A percentile compares a stretch with the other conserved stretches of the same genome.
phyloP scores from a whole-genome alignment of 1,284 basidiomycete species.

The Leccinum griseonigrum region DNA sequence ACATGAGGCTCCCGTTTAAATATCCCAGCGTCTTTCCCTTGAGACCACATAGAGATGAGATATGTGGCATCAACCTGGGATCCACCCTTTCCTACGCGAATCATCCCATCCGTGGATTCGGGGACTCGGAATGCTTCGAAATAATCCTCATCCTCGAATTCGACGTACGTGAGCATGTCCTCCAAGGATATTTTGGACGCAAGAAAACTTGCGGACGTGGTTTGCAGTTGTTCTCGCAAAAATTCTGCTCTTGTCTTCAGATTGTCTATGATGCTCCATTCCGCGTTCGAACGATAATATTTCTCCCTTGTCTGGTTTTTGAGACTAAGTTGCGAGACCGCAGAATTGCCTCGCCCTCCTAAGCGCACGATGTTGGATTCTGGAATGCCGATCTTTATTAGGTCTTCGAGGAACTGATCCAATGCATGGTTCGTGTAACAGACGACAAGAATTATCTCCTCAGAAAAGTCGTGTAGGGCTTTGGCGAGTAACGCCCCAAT shows the following conservation, averaged over 20 bases:
- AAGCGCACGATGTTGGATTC: constrained; percentile 44
- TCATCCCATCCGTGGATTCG: constrained; percentile 35
- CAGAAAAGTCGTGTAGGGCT: constrained; percentile 45
- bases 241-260: constrained; percentile 28
- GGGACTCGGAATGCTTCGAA: constrained; percentile 50
- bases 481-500: constrained; percentile 63
- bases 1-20: constrained; percentile 34
- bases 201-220: constrained; percentile 23
- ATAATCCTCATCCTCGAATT: constrained; percentile 43
- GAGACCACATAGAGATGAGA: constrained; percentile 46
- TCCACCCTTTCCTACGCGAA: constrained; percentile 45
- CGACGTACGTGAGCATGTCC: constrained; percentile 41
- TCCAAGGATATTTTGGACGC: constrained; percentile 16
- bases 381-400: constrained; percentile 58
- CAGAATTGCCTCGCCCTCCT: constrained; percentile 50
- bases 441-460: constrained; percentile 53
- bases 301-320: constrained; percentile 27
- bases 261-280: constrained; percentile 42
- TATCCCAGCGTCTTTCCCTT: constrained; percentile 42
- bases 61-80: constrained; percentile 32
- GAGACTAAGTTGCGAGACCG: constrained; percentile 44
- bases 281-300: constrained; percentile 25
- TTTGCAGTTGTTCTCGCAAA: constrained; percentile 22
- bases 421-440: constrained; percentile 70
- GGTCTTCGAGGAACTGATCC: constrained; percentile 59